Percentiles rank a stretch among this genome's conserved stretches.
phyloP scores from a whole-genome alignment of 2,329 filamentous ascomycete species.

The Ascomycota sp. region DNA sequence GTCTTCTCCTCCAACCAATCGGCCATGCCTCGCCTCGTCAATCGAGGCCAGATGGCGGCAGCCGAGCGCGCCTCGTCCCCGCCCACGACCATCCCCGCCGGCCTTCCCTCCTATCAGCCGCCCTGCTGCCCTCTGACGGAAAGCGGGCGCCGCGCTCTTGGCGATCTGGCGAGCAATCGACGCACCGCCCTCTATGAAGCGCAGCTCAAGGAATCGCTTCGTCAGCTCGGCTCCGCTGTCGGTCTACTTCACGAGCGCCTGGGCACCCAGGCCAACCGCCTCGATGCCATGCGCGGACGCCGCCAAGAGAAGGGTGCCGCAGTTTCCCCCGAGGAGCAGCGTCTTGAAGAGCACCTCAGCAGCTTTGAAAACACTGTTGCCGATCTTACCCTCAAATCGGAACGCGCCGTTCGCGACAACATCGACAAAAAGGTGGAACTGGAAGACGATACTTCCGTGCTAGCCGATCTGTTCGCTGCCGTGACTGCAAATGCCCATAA shows the following conservation, averaged over 20 bases:
- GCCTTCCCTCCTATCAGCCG: conserved; percentile 27
- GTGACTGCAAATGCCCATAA: neutral
- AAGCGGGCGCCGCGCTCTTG: conserved; percentile 15
- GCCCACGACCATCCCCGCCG: conserved; percentile 5
- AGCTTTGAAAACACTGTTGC: conserved; percentile 18
- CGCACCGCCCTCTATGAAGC: conserved; percentile 20
- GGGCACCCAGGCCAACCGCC: conserved; percentile 13
- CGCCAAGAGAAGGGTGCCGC: conserved; percentile 15
- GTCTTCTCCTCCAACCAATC: neutral
- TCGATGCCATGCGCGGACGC: conserved; percentile 12
- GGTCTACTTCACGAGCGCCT: conserved; percentile 26
- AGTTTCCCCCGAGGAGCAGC: conserved; percentile 14
- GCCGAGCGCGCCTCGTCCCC: conserved; percentile 3
- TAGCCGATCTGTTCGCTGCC: conserved; percentile 14
- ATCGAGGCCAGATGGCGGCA: conserved; percentile 6
- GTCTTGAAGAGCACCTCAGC: conserved; percentile 17
- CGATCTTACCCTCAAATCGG: conserved; percentile 20
- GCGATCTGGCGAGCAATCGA: conserved; percentile 19
- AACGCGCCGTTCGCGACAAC: conserved; percentile 22
- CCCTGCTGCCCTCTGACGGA: conserved; percentile 22
- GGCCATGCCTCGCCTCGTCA: conserved; percentile 14
- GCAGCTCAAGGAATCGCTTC: conserved; percentile 22
- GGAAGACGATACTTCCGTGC: conserved; percentile 22
- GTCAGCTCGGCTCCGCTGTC: conserved; percentile 21
- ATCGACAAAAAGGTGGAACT: conserved; percentile 27